Evolutionary conservation across 1,284 basidiomycete genomes (phyloP), one percentile per base, ranked within the genome.

Genomic region (Moniliophthora roreri): DNA sequence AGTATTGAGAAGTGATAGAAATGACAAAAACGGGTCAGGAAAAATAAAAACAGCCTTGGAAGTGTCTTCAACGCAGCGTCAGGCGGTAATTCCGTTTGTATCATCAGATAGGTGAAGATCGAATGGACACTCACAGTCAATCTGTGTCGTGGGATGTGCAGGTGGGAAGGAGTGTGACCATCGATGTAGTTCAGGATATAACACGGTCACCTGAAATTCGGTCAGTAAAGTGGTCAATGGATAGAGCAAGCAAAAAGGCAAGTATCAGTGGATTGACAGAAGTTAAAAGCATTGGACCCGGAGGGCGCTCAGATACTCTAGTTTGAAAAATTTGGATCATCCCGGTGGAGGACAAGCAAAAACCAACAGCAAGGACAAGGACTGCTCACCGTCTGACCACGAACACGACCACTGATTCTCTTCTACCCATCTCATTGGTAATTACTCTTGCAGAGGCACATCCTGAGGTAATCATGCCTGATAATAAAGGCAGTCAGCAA

Each of bases 221-320:
- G 16, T n/a, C 16, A 32, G 24, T 23, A 28, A 13, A 26, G 13
- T 13, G 13, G 1, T n/a, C 24, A 24, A 46, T 9, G 54, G 48
- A 54, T 49, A 51, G 28, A 40, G 53, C 56, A 62, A 47, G 41
- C 48, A 52, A 60, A 60, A 57, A 50, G 61, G 61, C 58, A 62
- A 60, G n/a, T n/a, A 58, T 85, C 83, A 85, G 84, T 77, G 78
- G 80, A 84, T 81, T 79, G 77, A 80, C 74, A 81, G 77, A 82
- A 64, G 45, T 63, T 72, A 60, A 86, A 84, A 88, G 78, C 87
- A 88, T 84, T 63, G 85, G 73, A 78, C 77, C 69, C 24, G 53
- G 54, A 53, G 13, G 69, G 75, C 80, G 72, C 87, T 90, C 87
- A 89, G 76, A 89, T 85, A 90, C 87, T 89, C 87, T 90, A 90